Conservation (phyloP, 257 asterid species). For the Salvia splendens region DNA sequence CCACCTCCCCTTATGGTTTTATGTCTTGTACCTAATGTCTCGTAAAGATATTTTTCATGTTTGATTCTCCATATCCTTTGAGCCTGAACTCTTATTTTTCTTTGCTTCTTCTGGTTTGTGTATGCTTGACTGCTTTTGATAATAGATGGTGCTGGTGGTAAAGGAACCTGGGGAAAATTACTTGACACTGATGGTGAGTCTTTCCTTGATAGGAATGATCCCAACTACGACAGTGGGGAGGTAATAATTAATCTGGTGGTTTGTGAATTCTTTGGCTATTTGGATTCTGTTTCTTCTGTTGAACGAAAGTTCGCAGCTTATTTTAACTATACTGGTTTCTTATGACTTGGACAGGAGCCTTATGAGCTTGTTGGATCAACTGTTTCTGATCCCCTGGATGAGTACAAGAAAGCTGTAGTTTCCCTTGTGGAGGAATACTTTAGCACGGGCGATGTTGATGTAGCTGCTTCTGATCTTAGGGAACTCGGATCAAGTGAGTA, state of each 20-base stretch:
- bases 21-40: neutral
- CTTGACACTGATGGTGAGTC: constrained; percentile 79
- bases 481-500: constrained; percentile 83
- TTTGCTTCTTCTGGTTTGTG: neutral
- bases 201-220: constrained; percentile 75
- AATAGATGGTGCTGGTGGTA: constrained; percentile 98
- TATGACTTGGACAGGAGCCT: constrained; percentile 65
- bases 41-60: neutral
- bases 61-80: neutral
- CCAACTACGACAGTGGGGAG: constrained; percentile 97
- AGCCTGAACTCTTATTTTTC: neutral
- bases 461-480: constrained; percentile 82
- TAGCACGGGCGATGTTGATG: constrained; percentile 83
- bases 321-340: neutral
- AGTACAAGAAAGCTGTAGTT: constrained; percentile 82
- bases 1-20: neutral
- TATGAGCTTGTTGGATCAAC: constrained; percentile 82
- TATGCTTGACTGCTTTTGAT: constrained; percentile 34
- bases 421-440: constrained; percentile 88
- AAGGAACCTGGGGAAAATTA: constrained; percentile 98
- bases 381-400: constrained; percentile 75
- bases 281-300: neutral
- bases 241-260: constrained; percentile 36
- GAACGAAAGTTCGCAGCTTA: neutral
- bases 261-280: neutral